A percentile compares a stretch with the other conserved stretches of the same genome.
Evolutionary conservation across 495 filamentous ascomycete species (phyloP).

Genomic region (Penicillium maclennaniae): DNA sequence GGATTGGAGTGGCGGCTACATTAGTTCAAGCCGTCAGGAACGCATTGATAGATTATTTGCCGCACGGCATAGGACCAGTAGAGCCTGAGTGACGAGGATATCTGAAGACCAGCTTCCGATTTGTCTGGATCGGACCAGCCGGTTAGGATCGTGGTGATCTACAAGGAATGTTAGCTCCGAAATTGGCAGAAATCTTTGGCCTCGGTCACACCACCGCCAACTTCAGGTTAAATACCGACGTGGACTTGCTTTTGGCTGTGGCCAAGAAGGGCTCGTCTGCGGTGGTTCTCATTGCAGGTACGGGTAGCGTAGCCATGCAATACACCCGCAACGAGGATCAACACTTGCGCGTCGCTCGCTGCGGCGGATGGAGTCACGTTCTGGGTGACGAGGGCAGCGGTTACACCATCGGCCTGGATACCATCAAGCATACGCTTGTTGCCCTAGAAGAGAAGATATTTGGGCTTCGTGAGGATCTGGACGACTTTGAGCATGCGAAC

Average conservation of each 20-base stretch:
- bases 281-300: conserved; percentile 35
- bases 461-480: conserved; percentile 2
- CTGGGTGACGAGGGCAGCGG: conserved; percentile 38
- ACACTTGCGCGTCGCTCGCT: conserved; percentile 22
- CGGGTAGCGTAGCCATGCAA: conserved; percentile 30
- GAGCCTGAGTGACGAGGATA: conserved; percentile 4
- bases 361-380: conserved; percentile 38
- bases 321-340: conserved; percentile 17
- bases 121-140: conserved; percentile 29
- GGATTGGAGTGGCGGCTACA: conserved; percentile 10
- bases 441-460: conserved; percentile 17
- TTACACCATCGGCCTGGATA: conserved; percentile 32
- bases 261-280: conserved; percentile 12
- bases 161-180: conserved; percentile 10
- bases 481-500: conserved; percentile 14
- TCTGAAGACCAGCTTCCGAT: conserved; percentile 14
- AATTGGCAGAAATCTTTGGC: conserved; percentile 16
- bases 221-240: conserved; percentile 29
- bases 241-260: conserved; percentile 23
- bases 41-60: conserved; percentile 8
- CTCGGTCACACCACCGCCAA: conserved; percentile 9
- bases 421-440: conserved; percentile 26
- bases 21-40: conserved; percentile 11
- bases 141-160: conserved; percentile 26
- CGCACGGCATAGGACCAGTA: background rate